Evolutionary conservation across 345 rosid species (phyloP), one percentile per base, ranked within the genome.

Genomic region (Clausena lansium): DNA sequence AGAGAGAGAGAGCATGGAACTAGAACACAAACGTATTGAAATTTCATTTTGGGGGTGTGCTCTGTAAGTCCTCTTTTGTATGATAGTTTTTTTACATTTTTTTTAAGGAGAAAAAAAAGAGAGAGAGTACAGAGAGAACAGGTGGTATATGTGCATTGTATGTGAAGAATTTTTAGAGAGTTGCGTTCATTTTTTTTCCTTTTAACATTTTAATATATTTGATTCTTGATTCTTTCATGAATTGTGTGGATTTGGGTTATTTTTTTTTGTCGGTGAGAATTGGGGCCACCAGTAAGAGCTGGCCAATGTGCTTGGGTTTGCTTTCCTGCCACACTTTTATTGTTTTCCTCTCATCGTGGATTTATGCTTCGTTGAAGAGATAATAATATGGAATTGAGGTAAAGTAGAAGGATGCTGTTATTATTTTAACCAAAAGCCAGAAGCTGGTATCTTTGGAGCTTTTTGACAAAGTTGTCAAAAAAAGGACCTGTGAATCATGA

Each of bases 401-500:
- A 41, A 25, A 27, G 57, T 15, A 10, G 30, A 9, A 14, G 32
- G 28, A 8, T 14, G 54, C 17, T 27, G 19, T 28, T 61, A 27
- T 74, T 60, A 24, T 27, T 15, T 52, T 45, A 13, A 45, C 2
- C 0, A 25, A n/a, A 73, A 38, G 35, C 47, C 25, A 5, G 35
- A 55, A 33, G 27, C 33, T 57, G 3, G 3, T 17, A 7, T 59
- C n/a, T 39, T 38, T 30, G 59, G 30, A 28, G 27, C 57, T 58
- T 74, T 75, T 22, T 70, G 52, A 22, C 64, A 59, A 74, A 70
- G 50, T 45, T 13, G 50, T 13, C 50, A 30, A 63, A 47, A 47
- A 61, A 63, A 64, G 24, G 60, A n/a, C 70, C 32, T 22, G 70
- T n/a, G 61, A 20, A 1, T 33, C 7, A 5, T 64, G 45, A 22